Evolutionary conservation across 225 moss, liverwort and hornwort species (phyloP).

Genomic region (Bryoerythrophyllum caledonicum): DNA sequence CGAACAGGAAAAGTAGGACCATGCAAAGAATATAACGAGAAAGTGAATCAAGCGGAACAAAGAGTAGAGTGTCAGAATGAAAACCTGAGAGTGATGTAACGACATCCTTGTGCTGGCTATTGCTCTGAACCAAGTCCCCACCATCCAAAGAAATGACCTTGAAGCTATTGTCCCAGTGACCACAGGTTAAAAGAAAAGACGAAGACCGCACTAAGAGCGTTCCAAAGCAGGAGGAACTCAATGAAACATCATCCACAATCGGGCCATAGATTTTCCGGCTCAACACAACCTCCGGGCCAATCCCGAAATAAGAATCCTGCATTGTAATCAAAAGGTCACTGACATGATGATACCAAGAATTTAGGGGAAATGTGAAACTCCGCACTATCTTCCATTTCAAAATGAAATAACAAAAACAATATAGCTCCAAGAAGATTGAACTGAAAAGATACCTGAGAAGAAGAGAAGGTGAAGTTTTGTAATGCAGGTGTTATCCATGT

Average conservation of each 20-base stretch:
- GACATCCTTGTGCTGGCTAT: slow-evolving; percentile 80
- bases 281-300: slow-evolving; percentile 61
- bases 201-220: slow-evolving; percentile 70
- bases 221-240: slow-evolving; percentile 67
- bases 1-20: slow-evolving; percentile 3
- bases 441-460: slow-evolving; percentile 60
- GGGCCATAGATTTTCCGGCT: slow-evolving; percentile 64
- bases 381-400: neutral
- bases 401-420: neutral
- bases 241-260: slow-evolving; percentile 57
- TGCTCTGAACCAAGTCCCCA: slow-evolving; percentile 75
- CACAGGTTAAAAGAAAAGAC: slow-evolving; percentile 67
- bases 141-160: slow-evolving; percentile 74
- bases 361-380: neutral
- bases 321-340: slow-evolving; percentile 17
- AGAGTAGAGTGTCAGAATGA: neutral
- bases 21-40: slow-evolving; percentile 6
- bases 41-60: slow-evolving; percentile 6
- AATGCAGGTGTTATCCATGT: slow-evolving; percentile 74
- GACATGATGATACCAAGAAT: neutral
- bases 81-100: slow-evolving; percentile 74
- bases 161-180: slow-evolving; percentile 89
- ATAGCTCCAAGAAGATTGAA: neutral
- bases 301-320: slow-evolving; percentile 77
- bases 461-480: slow-evolving; percentile 78